A percentile compares a stretch with the other conserved stretches of the same genome.
These are phyloP conservation scores for Otatea glauca DNA, from an alignment of 176 grass and related monocot genomes.

Conservation along the genomic window DNA sequence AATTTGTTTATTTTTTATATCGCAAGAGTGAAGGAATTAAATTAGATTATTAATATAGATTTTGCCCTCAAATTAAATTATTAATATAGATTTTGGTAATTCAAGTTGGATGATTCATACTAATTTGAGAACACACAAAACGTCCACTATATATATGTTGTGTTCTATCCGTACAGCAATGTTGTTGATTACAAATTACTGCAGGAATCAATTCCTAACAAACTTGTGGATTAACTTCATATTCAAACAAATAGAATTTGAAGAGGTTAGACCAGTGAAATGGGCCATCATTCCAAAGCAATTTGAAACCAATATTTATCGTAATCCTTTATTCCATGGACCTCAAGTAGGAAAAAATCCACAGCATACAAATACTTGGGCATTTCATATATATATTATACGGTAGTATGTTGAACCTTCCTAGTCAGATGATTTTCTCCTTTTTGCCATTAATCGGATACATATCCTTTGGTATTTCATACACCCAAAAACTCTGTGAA, in stretches of 20 bases:
- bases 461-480: too few relatives aligned
- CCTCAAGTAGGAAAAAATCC: not conserved
- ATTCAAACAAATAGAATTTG: not conserved
- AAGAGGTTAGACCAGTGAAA: not conserved
- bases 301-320: not conserved
- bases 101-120: not conserved
- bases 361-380: not conserved
- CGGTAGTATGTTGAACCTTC: not conserved
- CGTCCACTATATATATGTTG: not conserved
- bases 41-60: not conserved
- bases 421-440: not conserved
- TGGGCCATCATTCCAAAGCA: not conserved
- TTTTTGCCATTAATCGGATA: not conserved
- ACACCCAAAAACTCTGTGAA: too few relatives aligned
- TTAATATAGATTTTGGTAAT: not conserved
- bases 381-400: not conserved
- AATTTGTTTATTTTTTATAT: not conserved
- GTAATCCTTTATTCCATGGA: not conserved
- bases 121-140: not conserved
- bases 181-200: not conserved
- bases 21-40: not conserved
- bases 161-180: not conserved
- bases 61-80: not conserved
- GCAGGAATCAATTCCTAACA: not conserved
- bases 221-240: not conserved